Percentiles rank a stretch among this genome's conserved stretches.
phyloP scores from a whole-genome alignment of 1,284 basidiomycete species.

The Heterobasidion occidentale region DNA sequence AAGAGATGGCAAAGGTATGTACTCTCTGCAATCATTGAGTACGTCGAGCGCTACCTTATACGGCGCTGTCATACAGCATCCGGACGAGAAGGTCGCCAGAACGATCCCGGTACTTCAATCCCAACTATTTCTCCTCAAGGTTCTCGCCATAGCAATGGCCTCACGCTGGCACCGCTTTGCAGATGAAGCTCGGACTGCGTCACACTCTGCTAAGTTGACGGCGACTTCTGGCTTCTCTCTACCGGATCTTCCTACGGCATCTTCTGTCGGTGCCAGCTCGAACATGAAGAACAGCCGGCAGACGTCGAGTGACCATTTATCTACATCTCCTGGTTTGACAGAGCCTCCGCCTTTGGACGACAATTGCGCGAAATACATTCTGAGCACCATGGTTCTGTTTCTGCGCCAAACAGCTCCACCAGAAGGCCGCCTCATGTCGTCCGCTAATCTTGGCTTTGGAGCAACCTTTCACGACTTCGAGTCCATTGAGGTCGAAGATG shows the following conservation, averaged over 20 bases:
- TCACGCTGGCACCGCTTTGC: conserved; percentile 59
- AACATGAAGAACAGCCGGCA: conserved; percentile 24
- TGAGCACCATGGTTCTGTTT: conserved; percentile 78
- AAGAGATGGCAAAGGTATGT: conserved; percentile 70
- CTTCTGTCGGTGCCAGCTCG: conserved; percentile 9
- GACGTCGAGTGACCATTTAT: conserved; percentile 31
- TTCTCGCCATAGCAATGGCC: conserved; percentile 72
- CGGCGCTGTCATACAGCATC: conserved; percentile 29
- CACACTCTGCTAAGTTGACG: conserved; percentile 31
- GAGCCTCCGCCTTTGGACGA: conserved; percentile 82
- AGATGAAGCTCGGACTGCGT: conserved; percentile 29
- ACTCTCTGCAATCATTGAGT: neutral
- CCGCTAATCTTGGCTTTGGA: conserved; percentile 57
- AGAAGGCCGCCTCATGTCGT: conserved; percentile 52
- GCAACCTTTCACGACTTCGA: conserved; percentile 68
- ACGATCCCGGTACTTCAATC: conserved; percentile 79
- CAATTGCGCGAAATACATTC: conserved; percentile 76
- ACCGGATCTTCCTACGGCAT: conserved; percentile 24
- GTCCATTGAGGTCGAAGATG: conserved; percentile 37
- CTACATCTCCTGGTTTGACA: conserved; percentile 36
- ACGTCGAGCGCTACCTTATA: neutral
- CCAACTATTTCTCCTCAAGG: conserved; percentile 83
- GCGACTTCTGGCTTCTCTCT: conserved; percentile 19
- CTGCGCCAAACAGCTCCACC: conserved; percentile 64
- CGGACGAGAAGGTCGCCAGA: conserved; percentile 41